Evolutionary conservation across 805 yeast species (phyloP).

Genomic region (Candida nemodendra): DNA sequence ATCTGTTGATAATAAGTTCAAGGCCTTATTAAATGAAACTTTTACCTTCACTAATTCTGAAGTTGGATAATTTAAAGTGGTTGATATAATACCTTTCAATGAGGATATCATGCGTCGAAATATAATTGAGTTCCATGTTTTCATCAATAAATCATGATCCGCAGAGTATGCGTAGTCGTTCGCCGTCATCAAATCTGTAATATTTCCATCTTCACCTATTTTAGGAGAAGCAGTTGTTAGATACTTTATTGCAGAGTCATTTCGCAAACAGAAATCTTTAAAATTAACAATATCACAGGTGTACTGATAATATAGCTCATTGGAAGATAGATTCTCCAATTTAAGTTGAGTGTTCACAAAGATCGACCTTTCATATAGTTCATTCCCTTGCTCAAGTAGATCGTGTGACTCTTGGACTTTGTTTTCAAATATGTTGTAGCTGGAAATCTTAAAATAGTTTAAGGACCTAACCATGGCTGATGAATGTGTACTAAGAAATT

Average conservation of each 20-base stretch:
- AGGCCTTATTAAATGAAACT: conserved; percentile 29
- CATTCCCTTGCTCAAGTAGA: conserved; percentile 9
- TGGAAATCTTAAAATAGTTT: conserved; percentile 21
- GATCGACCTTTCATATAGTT: conserved; percentile 10
- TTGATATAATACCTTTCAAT: conserved; percentile 7
- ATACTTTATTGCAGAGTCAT: conserved; percentile 14
- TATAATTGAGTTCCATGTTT: conserved; percentile 12
- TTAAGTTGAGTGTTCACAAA: conserved; percentile 17
- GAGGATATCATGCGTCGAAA: conserved; percentile 15
- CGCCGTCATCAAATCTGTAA: neutral
- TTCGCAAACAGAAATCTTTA: conserved; percentile 7
- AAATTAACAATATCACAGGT: conserved; percentile 10
- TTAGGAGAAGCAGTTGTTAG: neutral
- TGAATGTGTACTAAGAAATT: conserved; percentile 32
- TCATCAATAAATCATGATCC: neutral
- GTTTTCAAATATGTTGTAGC: conserved; percentile 21
- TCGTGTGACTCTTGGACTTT: conserved; percentile 13
- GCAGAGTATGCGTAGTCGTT: neutral
- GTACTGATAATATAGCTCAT: conserved; percentile 20
- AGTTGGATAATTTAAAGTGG: conserved; percentile 13
- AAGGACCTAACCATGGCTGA: conserved; percentile 27
- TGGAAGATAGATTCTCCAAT: conserved; percentile 13
- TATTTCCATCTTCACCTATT: neutral
- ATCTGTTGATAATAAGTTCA: conserved; percentile 37
- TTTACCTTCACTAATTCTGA: conserved; percentile 18